Evolutionary conservation across 1,284 basidiomycete species (phyloP).

Genomic region (Puccinia horiana): DNA sequence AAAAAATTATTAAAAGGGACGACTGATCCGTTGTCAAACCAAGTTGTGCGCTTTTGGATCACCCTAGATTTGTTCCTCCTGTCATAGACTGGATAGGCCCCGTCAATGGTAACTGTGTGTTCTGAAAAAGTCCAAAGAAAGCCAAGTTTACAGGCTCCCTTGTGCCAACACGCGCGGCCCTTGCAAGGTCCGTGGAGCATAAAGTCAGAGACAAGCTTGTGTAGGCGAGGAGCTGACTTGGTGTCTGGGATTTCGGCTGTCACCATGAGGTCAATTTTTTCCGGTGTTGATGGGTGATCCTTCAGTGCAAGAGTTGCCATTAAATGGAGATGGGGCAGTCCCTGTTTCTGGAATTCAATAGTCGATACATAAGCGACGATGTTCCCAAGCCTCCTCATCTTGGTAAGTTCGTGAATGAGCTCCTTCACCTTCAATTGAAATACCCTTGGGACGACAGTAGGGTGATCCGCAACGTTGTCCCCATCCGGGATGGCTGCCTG

Average conservation of each 20-base stretch:
- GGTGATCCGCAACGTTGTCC: no score
- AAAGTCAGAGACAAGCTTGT: background rate
- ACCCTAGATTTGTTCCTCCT: background rate
- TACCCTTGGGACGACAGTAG: background rate
- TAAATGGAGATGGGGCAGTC: background rate
- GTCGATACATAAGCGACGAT: background rate
- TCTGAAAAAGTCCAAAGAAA: background rate
- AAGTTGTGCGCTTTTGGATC: background rate
- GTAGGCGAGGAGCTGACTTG: background rate
- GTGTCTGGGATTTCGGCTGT: conserved; percentile 5
- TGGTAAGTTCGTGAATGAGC: background rate
- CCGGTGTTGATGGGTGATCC: background rate
- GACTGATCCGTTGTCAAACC: no score
- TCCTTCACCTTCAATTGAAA: background rate
- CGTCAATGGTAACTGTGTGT: background rate
- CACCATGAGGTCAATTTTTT: background rate
- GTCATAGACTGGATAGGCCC: background rate
- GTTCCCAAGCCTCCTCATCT: background rate
- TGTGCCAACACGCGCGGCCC: background rate
- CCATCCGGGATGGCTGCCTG: no score
- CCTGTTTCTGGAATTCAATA: conserved; percentile 6
- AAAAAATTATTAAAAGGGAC: no score
- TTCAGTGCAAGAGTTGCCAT: background rate
- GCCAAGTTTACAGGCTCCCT: background rate
- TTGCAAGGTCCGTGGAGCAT: conserved; percentile 21